Percentiles rank a stretch among this genome's conserved stretches.
Evolutionary conservation across 2,329 filamentous ascomycete genomes (phyloP).

Genomic region (Coniella lustricola): DNA sequence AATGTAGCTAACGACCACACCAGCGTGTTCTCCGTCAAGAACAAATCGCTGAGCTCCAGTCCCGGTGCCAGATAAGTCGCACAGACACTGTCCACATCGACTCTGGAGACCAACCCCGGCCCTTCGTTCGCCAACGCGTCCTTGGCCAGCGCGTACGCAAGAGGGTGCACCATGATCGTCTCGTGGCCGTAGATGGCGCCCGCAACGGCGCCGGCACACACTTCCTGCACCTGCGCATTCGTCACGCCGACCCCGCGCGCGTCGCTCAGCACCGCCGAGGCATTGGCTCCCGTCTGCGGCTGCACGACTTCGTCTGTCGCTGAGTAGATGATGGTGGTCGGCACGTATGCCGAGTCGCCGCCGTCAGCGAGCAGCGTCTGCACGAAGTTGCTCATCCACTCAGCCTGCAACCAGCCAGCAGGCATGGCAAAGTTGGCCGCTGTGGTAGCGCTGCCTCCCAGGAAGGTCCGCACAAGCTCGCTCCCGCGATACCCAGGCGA

Average conservation of each 20-base stretch:
- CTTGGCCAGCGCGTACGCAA: constrained; percentile 35
- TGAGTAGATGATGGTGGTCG: constrained; percentile 43
- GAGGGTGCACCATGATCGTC: constrained; percentile 40
- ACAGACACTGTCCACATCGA: constrained; percentile 3
- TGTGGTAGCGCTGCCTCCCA: constrained; percentile 22
- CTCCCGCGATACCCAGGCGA: constrained; percentile 40
- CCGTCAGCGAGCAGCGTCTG: constrained; percentile 32
- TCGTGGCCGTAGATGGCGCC: constrained; percentile 43
- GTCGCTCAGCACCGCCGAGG: constrained; percentile 40
- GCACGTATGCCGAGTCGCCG: constrained; percentile 46
- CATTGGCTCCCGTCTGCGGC: constrained; percentile 37
- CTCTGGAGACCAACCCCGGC: not conserved
- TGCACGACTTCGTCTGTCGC: constrained; percentile 44
- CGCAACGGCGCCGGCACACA: constrained; percentile 36
- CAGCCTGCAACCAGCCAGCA: constrained; percentile 33
- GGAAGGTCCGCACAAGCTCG: constrained; percentile 15
- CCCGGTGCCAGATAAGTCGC: constrained; percentile 5
- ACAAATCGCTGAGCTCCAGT: not conserved
- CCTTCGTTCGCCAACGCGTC: constrained; percentile 39
- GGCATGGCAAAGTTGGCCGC: constrained; percentile 18
- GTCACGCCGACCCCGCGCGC: constrained; percentile 36
- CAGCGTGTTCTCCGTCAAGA: not conserved
- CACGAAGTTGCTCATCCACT: constrained; percentile 37
- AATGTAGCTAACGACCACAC: not conserved
- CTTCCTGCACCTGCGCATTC: constrained; percentile 41